Conservation (phyloP, 2,329 filamentous ascomycete genomes). For the Didymella segeticola region DNA sequence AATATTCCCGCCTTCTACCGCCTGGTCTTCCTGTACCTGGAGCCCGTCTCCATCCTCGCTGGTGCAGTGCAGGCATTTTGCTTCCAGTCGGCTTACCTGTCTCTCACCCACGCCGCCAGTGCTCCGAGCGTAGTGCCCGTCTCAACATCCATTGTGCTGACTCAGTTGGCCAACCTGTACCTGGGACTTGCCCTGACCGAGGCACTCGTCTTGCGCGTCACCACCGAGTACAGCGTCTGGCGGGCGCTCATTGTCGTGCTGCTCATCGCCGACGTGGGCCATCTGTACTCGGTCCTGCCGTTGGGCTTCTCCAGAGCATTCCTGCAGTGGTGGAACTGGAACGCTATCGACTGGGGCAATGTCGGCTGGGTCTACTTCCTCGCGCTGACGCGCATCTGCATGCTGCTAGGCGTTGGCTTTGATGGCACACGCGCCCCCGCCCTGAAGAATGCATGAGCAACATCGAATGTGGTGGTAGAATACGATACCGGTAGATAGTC, state of each 20-base stretch:
- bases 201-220: constrained; percentile 74
- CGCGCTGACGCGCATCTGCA: constrained; percentile 48
- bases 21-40: constrained; percentile 77
- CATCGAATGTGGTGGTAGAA: too few relatives aligned
- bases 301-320: constrained; percentile 67
- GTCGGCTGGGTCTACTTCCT: constrained; percentile 74
- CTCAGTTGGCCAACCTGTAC: constrained; percentile 81
- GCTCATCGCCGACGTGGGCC: constrained; percentile 77
- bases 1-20: constrained; percentile 69
- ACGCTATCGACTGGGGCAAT: constrained; percentile 72
- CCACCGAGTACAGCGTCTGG: constrained; percentile 74
- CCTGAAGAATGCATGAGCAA: constrained; percentile 16
- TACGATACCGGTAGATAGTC: constrained; percentile 3
- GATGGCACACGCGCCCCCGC: background rate
- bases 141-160: constrained; percentile 70
- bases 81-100: constrained; percentile 64
- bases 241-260: constrained; percentile 69
- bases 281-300: constrained; percentile 70
- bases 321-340: constrained; percentile 68
- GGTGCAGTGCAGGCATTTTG: constrained; percentile 63
- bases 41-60: constrained; percentile 63
- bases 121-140: constrained; percentile 60
- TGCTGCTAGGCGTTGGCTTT: constrained; percentile 40
- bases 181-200: constrained; percentile 79
- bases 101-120: constrained; percentile 65